Base-by-base conservation (phyloP, 192 early-diverging fungal genomes). In the Entrophospora sp. region DNA sequence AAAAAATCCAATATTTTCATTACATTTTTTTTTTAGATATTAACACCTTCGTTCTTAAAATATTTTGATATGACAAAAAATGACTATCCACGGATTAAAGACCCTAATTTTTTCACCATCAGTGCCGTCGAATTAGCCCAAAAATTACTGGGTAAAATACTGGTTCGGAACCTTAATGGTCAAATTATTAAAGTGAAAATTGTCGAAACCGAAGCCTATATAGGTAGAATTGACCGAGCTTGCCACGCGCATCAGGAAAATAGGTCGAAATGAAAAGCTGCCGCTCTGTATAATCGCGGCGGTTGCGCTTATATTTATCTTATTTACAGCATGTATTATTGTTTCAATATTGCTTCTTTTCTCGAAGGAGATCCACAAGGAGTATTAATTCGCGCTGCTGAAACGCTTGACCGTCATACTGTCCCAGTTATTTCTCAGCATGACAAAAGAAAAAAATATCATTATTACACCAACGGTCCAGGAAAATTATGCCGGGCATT, bases 81-180 rank as follows among this genome's bases (percentile, higher is more conserved):
- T 49, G 2, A 3, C 10, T 27, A 24, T 20, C 25, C 46, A 24
- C 32, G 27, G 4, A 34, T 57, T n/a, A 35, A 25, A 25, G 55
- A 57, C 35, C 55, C 55, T 13, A 34, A 35, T 3, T 57, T 57
- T 57, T 57, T 57, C 28, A 57, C 24, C 2, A 13, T 57, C 13
- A 57, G 28, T n/a, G 28, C 55, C 2, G 55, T 22, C 5, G 35
- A 57, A 5, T 57, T 57, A n/a, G 55, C 55, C 16, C 55, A 14
- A 22, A 57, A 57, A 57, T 57, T 57, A 36, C 55, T 57, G 2
- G 55, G 55, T n/a, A 57, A 57, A 36, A 57, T 35, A 3, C 55
- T 57, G 22, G 55, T 57, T 34, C 55, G 55, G 22, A 36, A 57
- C 22, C 28, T 57, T 34, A 57, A 57, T 14, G 55, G 55, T 2